These are phyloP conservation scores for Pogostemon cablin DNA, from an alignment of 257 asterid species.

Conservation along the genomic window DNA sequence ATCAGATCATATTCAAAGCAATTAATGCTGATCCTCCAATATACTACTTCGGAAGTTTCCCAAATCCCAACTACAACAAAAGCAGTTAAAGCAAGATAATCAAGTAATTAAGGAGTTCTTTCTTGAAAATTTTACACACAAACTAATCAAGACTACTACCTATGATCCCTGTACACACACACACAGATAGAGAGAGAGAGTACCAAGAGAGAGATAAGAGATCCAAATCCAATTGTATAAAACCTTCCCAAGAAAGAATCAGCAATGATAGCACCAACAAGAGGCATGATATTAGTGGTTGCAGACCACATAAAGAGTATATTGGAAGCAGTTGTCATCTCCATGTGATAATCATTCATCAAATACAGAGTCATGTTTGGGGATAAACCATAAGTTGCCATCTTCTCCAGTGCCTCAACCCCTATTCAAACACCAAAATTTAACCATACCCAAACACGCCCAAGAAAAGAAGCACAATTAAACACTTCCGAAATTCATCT, in stretches of 20 bases:
- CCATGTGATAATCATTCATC: conserved; percentile 60
- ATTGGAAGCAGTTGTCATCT: conserved; percentile 55
- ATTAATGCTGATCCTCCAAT: neutral
- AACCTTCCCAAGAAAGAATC: conserved; percentile 71
- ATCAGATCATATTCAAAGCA: conserved; percentile 1
- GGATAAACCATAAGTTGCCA: conserved; percentile 54
- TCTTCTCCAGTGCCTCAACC: conserved; percentile 59
- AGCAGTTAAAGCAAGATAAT: too few relatives aligned
- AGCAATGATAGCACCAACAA: conserved; percentile 62
- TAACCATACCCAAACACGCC: conserved; percentile 21
- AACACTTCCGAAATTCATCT: neutral
- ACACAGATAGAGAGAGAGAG: neutral
- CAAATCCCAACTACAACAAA: too few relatives aligned
- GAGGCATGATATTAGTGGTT: conserved; percentile 55
- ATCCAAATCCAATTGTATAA: conserved; percentile 61
- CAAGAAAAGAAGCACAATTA: neutral
- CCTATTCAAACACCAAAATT: conserved; percentile 35
- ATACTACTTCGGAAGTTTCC: neutral
- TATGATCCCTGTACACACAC: neutral
- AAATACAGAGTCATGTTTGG: conserved; percentile 69
- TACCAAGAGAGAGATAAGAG: conserved; percentile 61
- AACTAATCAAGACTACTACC: neutral
- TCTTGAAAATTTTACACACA: neutral
- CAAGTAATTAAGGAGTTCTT: neutral
- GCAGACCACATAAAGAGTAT: conserved; percentile 66